phyloP scores from a whole-genome alignment of 495 filamentous ascomycete genomes.

The Hyphodiscus hymeniophilus region DNA sequence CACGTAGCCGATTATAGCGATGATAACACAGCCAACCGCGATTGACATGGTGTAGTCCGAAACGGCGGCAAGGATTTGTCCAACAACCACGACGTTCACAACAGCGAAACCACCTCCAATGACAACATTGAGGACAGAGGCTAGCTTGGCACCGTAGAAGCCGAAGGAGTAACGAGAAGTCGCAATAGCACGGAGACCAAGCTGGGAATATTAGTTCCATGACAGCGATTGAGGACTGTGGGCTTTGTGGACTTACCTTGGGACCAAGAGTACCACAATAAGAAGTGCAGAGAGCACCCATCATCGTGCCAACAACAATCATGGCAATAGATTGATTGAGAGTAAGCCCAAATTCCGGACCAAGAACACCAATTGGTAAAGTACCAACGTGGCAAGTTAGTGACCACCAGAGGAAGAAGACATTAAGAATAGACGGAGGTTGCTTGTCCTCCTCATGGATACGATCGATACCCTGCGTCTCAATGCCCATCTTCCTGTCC shows the following conservation, averaged over 20 bases:
- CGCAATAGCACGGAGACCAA: conserved; percentile 45
- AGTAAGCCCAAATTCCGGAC: conserved; percentile 38
- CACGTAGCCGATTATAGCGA: conserved; percentile 42
- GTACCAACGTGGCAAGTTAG: conserved; percentile 48
- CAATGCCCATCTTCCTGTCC: conserved; percentile 45
- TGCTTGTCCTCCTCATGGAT: conserved; percentile 39
- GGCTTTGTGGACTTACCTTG: conserved; percentile 8
- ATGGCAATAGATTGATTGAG: conserved; percentile 43
- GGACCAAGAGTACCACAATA: conserved; percentile 19
- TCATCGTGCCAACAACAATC: conserved; percentile 38
- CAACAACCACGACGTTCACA: conserved; percentile 37
- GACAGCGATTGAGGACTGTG: background rate
- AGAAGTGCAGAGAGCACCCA: conserved; percentile 28
- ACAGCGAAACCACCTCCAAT: conserved; percentile 41
- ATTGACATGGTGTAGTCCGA: conserved; percentile 37
- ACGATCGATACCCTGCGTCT: conserved; percentile 42
- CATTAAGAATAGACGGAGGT: conserved; percentile 28
- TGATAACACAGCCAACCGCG: conserved; percentile 36
- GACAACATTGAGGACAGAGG: conserved; percentile 41
- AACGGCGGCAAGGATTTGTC: conserved; percentile 42
- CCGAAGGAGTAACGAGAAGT: conserved; percentile 48
- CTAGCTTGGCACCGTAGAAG: conserved; percentile 40
- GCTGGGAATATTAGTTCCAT: conserved; percentile 13
- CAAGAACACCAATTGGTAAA: conserved; percentile 43
- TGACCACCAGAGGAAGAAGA: conserved; percentile 36